Evolutionary conservation across 768 basidiomycete genomes (phyloP).

Genomic region (Pleurotus tuoliensis): DNA sequence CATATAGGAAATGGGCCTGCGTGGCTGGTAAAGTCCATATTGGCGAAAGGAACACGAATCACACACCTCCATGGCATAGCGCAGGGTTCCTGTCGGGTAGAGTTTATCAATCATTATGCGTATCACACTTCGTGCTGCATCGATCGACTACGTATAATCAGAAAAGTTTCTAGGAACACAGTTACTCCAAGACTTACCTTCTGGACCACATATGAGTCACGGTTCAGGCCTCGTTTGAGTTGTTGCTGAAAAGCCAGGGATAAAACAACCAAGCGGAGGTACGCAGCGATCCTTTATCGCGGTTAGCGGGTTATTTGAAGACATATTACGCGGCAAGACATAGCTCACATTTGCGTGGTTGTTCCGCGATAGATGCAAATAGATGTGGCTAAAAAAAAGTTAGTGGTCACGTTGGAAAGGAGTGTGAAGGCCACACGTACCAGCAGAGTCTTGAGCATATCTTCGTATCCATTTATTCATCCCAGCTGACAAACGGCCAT

Average conservation of each 20-base stretch:
- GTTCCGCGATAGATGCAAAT: constrained; percentile 42
- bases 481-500: constrained; percentile 32
- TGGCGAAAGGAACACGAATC: no score
- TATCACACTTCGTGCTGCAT: constrained; percentile 55
- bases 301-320: constrained; percentile 9
- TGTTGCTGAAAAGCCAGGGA: constrained; percentile 51
- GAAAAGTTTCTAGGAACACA: not conserved
- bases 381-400: constrained; percentile 28
- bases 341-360: constrained; percentile 37
- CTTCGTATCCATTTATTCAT: constrained; percentile 35
- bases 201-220: constrained; percentile 38
- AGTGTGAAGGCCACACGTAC: constrained; percentile 22
- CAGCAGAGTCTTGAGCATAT: constrained; percentile 35
- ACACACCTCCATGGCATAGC: constrained; percentile 45
- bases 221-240: constrained; percentile 33
- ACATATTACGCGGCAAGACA: not conserved
- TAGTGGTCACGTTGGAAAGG: not conserved
- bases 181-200: constrained; percentile 15
- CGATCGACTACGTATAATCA: constrained; percentile 30
- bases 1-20: constrained; percentile 40
- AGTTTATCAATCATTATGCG: constrained; percentile 48
- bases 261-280: constrained; percentile 54
- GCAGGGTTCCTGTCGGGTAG: constrained; percentile 50
- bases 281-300: constrained; percentile 42
- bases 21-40: not conserved